Evolutionary conservation across 495 filamentous ascomycete genomes (phyloP), one percentile per base, ranked within the genome.

Genomic region (Cercophora scortea): DNA sequence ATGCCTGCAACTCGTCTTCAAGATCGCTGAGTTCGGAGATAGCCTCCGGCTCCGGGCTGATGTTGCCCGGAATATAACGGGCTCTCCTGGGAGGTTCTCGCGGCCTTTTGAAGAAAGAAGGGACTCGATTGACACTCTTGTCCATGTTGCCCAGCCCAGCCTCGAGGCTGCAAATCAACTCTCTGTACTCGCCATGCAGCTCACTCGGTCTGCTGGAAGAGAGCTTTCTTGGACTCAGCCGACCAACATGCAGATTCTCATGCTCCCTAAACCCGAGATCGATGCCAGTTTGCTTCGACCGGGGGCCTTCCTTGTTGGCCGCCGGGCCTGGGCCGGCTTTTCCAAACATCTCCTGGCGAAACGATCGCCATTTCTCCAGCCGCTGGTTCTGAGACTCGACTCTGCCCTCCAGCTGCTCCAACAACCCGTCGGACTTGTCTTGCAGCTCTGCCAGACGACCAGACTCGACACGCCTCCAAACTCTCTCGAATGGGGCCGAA

Each of bases 331-430:
- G 49, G 11, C 10, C 71, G 25, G 58, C 32, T 49, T 63, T 59
- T 8, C 68, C 66, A 54, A 76, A 72, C 54, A 76, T 76, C 36
- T 47, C 69, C 60, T 60, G 74, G 25, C 80, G 79, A 56, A 87
- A 89, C n/a, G 75, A 74, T 57, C 84, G 77, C 90, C 89, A 94
- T 63, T 74, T 80, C 49, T 77, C 71, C 38, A 96, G 58, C 32
- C 89, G 78, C 45, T 70, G 71, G 36, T 77, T 77, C 58, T 93
- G 87, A 6, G 75, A 65, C 42, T 72, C 62, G 1, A 89, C 75
- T 32, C 85, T 72, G 34, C 63, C 63, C 40, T 88, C 82, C 17
- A 90, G 65, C 57, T 88, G 81, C 55, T 82, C 66, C 32, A 89
- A 56, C 5, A 84, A 67, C 1, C 79, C 73, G 12, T 56, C 55